Evolutionary conservation across 331 rosid species (phyloP).

Genomic region (Prunus yedoensis): DNA sequence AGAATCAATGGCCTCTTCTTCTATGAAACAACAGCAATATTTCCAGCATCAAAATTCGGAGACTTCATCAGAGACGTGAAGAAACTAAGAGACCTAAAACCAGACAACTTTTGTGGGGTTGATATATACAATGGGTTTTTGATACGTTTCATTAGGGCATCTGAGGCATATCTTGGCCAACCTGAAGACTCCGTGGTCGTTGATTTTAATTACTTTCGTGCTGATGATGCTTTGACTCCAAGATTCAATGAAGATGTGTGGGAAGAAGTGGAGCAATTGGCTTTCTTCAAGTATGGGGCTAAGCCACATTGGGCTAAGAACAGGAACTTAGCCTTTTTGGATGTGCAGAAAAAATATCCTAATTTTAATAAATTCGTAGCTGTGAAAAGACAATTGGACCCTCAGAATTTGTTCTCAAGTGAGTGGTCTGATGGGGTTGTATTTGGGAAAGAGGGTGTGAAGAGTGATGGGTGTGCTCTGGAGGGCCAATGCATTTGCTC

Average conservation of each 20-base stretch:
- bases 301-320: conserved; percentile 88
- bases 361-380: conserved; percentile 40
- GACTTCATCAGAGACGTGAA: conserved; percentile 58
- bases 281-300: conserved; percentile 66
- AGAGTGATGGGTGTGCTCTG: conserved; percentile 63
- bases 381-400: conserved; percentile 54
- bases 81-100: conserved; percentile 47
- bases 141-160: conserved; percentile 58
- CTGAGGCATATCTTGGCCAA: conserved; percentile 70
- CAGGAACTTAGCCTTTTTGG: conserved; percentile 57
- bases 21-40: conserved; percentile 57
- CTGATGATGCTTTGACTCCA: conserved; percentile 52
- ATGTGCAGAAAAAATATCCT: conserved; percentile 43
- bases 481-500: conserved; percentile 68
- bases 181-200: conserved; percentile 61
- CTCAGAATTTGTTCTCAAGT: conserved; percentile 57
- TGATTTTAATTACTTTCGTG: conserved; percentile 67
- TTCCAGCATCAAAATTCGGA: conserved; percentile 40
- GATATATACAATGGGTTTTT: conserved; percentile 70
- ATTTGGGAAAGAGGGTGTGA: conserved; percentile 40
- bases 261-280: conserved; percentile 82
- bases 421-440: conserved; percentile 63
- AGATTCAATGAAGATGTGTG: conserved; percentile 62
- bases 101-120: conserved; percentile 59
- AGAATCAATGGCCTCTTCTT: conserved; percentile 71